These are phyloP conservation scores for Xylaria sp. DNA, from an alignment of 2,329 filamentous ascomycete genomes.

Conservation along the genomic window DNA sequence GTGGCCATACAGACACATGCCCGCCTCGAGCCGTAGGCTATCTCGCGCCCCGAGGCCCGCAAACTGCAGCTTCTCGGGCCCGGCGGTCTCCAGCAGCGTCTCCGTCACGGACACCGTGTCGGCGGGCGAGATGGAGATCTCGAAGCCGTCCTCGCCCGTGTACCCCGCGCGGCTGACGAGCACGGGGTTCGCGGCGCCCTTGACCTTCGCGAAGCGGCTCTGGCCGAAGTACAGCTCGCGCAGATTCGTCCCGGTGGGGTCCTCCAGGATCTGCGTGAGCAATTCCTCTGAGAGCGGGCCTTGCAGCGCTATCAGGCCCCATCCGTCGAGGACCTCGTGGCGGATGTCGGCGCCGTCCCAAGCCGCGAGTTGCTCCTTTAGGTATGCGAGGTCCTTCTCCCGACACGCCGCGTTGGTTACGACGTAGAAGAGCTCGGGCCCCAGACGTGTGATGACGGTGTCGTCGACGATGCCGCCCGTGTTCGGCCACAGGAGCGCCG, in stretches of 20 bases:
- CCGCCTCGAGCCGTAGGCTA: constrained; percentile 91
- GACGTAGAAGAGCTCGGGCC: constrained; percentile 82
- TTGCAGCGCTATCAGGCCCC: constrained; percentile 88
- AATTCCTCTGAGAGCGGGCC: constrained; percentile 81
- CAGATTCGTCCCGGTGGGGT: constrained; percentile 65
- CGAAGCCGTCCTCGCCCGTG: constrained; percentile 98
- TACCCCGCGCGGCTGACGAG: constrained; percentile 92
- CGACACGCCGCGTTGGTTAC: constrained; percentile 95
- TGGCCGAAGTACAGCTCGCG: constrained; percentile 84
- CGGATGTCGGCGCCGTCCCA: constrained; percentile 70
- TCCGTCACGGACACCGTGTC: constrained; percentile 75
- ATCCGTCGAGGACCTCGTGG: constrained; percentile 77
- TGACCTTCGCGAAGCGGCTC: constrained; percentile 73
- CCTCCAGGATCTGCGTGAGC: constrained; percentile 71
- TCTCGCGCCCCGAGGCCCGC: constrained; percentile 92
- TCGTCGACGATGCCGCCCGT: constrained; percentile 96
- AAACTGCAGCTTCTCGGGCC: constrained; percentile 73
- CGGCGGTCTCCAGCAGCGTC: constrained; percentile 73
- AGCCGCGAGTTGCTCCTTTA: constrained; percentile 74
- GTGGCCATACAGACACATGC: constrained; percentile 99
- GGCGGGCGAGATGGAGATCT: constrained; percentile 83
- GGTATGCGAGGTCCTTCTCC: constrained; percentile 85
- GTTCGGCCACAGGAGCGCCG: constrained; percentile 80
- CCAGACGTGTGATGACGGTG: constrained; percentile 87
- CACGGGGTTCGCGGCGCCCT: constrained; percentile 63